Evolutionary conservation across 1,139 yeast genomes (phyloP).

Genomic region (Martiniozyma asiatica): DNA sequence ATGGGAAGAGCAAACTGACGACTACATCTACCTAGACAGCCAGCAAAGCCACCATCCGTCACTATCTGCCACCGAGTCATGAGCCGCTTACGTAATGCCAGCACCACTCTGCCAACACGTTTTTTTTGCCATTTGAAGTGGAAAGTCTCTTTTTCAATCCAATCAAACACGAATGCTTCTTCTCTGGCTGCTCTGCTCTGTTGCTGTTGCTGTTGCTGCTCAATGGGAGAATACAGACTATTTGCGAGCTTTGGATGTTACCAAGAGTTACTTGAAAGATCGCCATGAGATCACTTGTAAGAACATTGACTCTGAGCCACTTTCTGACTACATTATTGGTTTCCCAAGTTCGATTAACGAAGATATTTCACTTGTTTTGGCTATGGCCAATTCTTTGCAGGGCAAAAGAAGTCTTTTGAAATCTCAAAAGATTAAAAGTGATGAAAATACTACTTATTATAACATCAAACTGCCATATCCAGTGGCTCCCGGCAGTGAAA

Average conservation of each 20-base stretch:
- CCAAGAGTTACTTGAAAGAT: slow-evolving; percentile 59
- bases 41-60: slow-evolving; percentile 6
- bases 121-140: not conserved
- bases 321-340: slow-evolving; percentile 42
- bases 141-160: too few relatives aligned
- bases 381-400: slow-evolving; percentile 26
- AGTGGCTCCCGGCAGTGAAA: slow-evolving; percentile 47
- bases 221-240: slow-evolving; percentile 37
- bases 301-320: slow-evolving; percentile 48
- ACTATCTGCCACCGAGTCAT: not conserved
- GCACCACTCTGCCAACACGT: too few relatives aligned
- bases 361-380: slow-evolving; percentile 37
- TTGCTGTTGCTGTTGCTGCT: too few relatives aligned
- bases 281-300: slow-evolving; percentile 40
- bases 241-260: slow-evolving; percentile 46
- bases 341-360: slow-evolving; percentile 29
- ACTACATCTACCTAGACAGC: slow-evolving; percentile 8
- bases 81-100: not conserved
- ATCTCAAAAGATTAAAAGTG: slow-evolving; percentile 24
- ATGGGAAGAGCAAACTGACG: slow-evolving; percentile 18
- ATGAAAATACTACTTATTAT: slow-evolving; percentile 29
- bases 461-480: slow-evolving; percentile 49
- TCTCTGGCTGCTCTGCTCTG: too few relatives aligned
- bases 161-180: too few relatives aligned
- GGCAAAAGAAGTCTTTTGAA: slow-evolving; percentile 21